phyloP scores from a whole-genome alignment of 2,329 filamentous ascomycete species.

The Penicillium decumbens region DNA sequence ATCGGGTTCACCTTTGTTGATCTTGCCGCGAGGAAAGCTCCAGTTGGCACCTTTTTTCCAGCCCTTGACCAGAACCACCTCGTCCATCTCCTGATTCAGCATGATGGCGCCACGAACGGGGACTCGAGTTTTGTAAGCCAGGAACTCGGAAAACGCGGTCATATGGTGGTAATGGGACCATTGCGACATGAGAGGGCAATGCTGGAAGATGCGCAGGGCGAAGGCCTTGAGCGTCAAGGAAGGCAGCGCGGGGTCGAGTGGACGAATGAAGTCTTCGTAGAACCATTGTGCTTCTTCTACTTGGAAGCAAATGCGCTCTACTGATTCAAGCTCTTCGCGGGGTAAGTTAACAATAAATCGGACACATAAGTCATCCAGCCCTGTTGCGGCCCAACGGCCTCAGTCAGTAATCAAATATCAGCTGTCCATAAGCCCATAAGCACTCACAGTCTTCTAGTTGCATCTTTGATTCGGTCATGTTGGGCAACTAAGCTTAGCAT shows the following conservation, averaged over 20 bases:
- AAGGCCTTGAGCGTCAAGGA: slow-evolving; percentile 81
- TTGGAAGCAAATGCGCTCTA: slow-evolving; percentile 95
- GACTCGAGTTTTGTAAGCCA: slow-evolving; percentile 89
- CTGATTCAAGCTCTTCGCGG: slow-evolving; percentile 79
- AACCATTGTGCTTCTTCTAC: slow-evolving; percentile 99
- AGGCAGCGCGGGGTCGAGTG: slow-evolving; percentile 76
- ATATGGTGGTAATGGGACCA: slow-evolving; percentile 75
- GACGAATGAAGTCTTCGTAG: slow-evolving; percentile 98
- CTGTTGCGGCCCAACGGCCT: slow-evolving; percentile 42
- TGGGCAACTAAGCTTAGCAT: slow-evolving; percentile 59
- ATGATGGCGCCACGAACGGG: slow-evolving; percentile 92
- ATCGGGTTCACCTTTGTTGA: slow-evolving; percentile 95
- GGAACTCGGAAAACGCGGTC: slow-evolving; percentile 82
- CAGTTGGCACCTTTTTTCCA: slow-evolving; percentile 97
- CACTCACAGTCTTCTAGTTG: slow-evolving; percentile 79
- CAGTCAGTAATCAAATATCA: slow-evolving; percentile 21
- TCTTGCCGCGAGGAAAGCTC: slow-evolving; percentile 96
- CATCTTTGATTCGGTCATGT: slow-evolving; percentile 74
- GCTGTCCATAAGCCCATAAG: not conserved
- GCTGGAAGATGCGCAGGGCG: slow-evolving; percentile 84
- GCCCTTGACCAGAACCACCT: slow-evolving; percentile 86
- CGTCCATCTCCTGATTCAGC: slow-evolving; percentile 90
- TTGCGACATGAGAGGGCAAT: slow-evolving; percentile 80
- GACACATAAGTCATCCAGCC: slow-evolving; percentile 96
- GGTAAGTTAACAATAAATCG: slow-evolving; percentile 98